Base-by-base conservation (phyloP, 306 rosid species). In the Castanospermum australe region DNA sequence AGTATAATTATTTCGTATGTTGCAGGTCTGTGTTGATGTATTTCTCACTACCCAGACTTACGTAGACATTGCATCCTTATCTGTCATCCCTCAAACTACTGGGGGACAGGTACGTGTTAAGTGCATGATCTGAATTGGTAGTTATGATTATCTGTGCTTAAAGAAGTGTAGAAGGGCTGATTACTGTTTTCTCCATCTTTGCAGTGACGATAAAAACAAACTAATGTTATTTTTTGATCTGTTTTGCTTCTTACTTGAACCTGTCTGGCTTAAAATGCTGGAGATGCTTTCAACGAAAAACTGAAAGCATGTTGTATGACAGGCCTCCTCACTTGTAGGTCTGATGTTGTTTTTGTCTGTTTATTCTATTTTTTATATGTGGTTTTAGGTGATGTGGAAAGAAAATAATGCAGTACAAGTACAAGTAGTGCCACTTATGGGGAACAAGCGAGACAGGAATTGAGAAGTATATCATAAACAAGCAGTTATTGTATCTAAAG, bases 11-110 rank as follows among this genome's bases (percentile, higher is more conserved):
- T 71, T 75, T 66, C 74, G 71, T 56, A 77, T 81, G 56, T 76
- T 89, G 67, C 87, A 95, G 99, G 98, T 95, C 70, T 93, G 97
- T 67, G 99, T 95, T 18, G 98, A 95, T 61, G 74, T 95, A 73
- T 95, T 95, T 77, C 84, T 95, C 81, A 93, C 99, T 45, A 78
- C 98, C 86, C 99, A 95, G 85, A 82, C 87, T 45, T 95, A 93
- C 28, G 83, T 87, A 61, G 99, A 95, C 86, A 86, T 93, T 76
- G 97, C 99, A 72, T 95, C 99, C 47, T 86, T 93, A 65, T 91
- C 98, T 65, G 94, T 83, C 76, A 90, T 93, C 78, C 92, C 98
- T 24, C 86, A 93, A 82, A 95, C 99, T 73, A 93, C 99, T 28
- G 99, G 99, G 28, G 98, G 99, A 77, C 99, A 95, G 99, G 99